Percentiles rank a stretch among this genome's conserved stretches.
These are phyloP conservation scores for Eutrema yunnanense DNA, from an alignment of 345 rosid species.

Conservation along the genomic window DNA sequence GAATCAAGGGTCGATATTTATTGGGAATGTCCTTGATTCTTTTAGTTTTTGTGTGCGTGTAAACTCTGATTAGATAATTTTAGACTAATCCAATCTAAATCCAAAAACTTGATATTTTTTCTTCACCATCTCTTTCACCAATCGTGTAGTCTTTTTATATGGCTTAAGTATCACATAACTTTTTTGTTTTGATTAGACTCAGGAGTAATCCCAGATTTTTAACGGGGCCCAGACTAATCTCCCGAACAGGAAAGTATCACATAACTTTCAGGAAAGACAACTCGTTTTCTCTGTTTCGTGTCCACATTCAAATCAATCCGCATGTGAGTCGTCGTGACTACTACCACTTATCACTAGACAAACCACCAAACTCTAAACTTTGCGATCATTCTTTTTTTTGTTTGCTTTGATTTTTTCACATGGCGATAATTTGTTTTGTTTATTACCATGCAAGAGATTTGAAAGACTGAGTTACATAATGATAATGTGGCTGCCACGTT, in stretches of 20 bases:
- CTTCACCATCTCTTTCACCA: no score
- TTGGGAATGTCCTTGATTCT: not conserved
- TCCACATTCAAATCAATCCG: not conserved
- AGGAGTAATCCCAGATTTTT: no score
- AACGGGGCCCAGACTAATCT: no score
- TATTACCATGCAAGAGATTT: not conserved
- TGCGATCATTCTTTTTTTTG: not conserved
- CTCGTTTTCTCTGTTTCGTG: not conserved
- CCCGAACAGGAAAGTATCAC: no score
- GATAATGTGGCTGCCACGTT: constrained; percentile 17
- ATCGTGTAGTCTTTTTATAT: not conserved
- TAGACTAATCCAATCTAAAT: not conserved
- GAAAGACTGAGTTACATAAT: not conserved
- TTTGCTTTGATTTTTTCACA: not conserved
- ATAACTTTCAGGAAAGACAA: not conserved
- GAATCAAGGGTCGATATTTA: constrained; percentile 15
- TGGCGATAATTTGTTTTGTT: not conserved
- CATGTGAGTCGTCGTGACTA: not conserved
- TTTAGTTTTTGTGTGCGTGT: not conserved
- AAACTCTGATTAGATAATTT: not conserved
- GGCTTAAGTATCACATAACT: not conserved
- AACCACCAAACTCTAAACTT: not conserved
- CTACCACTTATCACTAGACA: not conserved
- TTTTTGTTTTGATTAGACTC: no score
- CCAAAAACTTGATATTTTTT: not conserved